Evolutionary conservation across 768 basidiomycete species (phyloP), one percentile per base, ranked within the genome.

Genomic region (Daedalea quercina): DNA sequence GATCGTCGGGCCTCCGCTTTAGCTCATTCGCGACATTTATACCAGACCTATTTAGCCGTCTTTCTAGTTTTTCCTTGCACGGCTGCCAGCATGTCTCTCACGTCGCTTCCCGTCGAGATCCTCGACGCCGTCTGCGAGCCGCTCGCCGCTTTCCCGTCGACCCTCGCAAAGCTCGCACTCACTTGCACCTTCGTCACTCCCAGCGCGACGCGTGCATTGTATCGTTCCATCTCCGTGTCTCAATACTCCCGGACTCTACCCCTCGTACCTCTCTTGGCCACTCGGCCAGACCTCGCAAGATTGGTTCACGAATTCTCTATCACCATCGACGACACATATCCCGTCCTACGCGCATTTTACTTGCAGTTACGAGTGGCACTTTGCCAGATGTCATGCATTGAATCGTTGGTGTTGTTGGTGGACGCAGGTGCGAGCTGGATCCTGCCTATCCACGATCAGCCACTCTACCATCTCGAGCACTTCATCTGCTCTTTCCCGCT

Each of bases 221-320:
- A 85, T 67, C 76, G 82, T 50, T 67, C 78, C 60, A 59, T 89
- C 57, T 63, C 70, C 47, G 57, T 81, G 50, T 75, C 80, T 26
- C 59, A 72, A 7, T 60, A 66, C 54, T 67, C 73, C 3, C 69
- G 65, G 59, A 80, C 79, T 57, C 73, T 80, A 53, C 48, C 65
- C 57, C 70, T 80, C 63, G 69, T 86, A 52, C 54, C 67, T 56
- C 79, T 82, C 51, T 80, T 90, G 55, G 81, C 85, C 9, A 62
- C 62, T 20, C 76, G 71, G 22, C 79, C 81, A n/a, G 68, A 69
- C 50, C 65, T 89, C 60, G 85, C 86, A 0, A 71, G 68, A 55
- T 70, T 75, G 63, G 88, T 90, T 50, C 77, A 83, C 60, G 70
- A 75, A 26, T 82, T 90, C 59, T 66, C 79, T 59, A 64, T 90